Base-by-base conservation (phyloP, 2,329 filamentous ascomycete genomes). In the Ilyonectria robusta region DNA sequence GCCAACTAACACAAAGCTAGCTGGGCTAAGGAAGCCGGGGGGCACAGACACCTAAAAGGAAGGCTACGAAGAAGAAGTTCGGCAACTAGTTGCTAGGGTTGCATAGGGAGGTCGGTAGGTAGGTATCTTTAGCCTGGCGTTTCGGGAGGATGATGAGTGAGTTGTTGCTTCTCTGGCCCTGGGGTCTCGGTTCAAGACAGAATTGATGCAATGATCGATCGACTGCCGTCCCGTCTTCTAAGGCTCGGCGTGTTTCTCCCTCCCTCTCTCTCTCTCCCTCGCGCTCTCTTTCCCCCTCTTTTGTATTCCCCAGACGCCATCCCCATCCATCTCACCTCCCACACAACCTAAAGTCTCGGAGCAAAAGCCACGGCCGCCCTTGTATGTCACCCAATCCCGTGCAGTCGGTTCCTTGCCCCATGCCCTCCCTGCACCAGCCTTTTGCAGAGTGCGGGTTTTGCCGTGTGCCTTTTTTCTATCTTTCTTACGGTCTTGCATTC, bases 41-140 rank as follows among this genome's bases (percentile, higher is more conserved):
- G 37, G 13, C 17, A 13, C 6, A 17, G 10, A 17, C 13, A 40
- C 37, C 26, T 26, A 26, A 26, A 26, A 26, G 26, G 26, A 15
- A 40, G 37, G 19, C 31, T 54, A 54, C 37, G 15, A n/a, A 42
- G 15, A 55, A 23, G 19, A 48, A 40, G 31, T 37, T 29, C 59
- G 59, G 59, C 51, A 62, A 50, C 59, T 62, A 62, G 42, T 23
- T 40, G 51, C 42, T 62, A 40, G 37, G 50, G 59, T n/a, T 62
- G 51, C 59, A 56, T 56, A 40, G 21, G n/a, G n/a, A n/a, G n/a
- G 21, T 21, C 21, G 21, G 21, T 21, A 2, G 21, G 21, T 21
- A 21, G 10, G 31, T 19, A 26, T 26, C 26, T 21, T 48, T 62
- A 62, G 59, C 51, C 44, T n/a, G 19, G 47, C 31, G 31, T 31